Evolutionary conservation across 257 asterid genomes (phyloP).

Genomic region (Thymus mandschuricus): DNA sequence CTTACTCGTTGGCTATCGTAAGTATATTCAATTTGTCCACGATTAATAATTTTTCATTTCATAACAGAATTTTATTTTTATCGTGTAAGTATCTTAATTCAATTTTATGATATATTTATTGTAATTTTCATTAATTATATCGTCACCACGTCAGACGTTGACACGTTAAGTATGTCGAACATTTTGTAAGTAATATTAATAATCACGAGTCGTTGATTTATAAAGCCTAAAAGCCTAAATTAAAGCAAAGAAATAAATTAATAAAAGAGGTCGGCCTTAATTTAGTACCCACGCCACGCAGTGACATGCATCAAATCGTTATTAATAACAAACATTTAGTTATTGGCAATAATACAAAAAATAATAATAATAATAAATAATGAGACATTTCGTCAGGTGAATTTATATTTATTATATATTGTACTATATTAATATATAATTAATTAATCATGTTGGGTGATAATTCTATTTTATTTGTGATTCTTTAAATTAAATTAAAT

Average conservation of each 20-base stretch:
- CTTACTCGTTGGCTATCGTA: neutral
- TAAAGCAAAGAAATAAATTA: neutral
- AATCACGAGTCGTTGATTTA: neutral
- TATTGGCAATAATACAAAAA: constrained; percentile 12
- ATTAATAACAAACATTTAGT: neutral
- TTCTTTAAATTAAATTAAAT: neutral
- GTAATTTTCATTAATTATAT: no score
- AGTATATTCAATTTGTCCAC: neutral
- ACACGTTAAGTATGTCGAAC: no score
- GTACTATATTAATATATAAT: no score
- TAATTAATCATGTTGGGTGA: neutral
- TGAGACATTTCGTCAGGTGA: constrained; percentile 20
- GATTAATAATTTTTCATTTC: no score
- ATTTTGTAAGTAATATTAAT: no score
- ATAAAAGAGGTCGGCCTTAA: neutral
- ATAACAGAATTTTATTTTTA: no score
- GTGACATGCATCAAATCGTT: neutral
- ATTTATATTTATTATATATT: neutral
- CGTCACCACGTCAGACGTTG: no score
- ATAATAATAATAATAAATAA: neutral
- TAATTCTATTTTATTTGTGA: no score
- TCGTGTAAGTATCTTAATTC: no score
- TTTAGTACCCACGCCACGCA: neutral
- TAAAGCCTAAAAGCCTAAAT: neutral
- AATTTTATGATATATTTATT: no score